Evolutionary conservation across 2,329 filamentous ascomycete species (phyloP), one percentile per base, ranked within the genome.

Genomic region (Penicillium sp.): DNA sequence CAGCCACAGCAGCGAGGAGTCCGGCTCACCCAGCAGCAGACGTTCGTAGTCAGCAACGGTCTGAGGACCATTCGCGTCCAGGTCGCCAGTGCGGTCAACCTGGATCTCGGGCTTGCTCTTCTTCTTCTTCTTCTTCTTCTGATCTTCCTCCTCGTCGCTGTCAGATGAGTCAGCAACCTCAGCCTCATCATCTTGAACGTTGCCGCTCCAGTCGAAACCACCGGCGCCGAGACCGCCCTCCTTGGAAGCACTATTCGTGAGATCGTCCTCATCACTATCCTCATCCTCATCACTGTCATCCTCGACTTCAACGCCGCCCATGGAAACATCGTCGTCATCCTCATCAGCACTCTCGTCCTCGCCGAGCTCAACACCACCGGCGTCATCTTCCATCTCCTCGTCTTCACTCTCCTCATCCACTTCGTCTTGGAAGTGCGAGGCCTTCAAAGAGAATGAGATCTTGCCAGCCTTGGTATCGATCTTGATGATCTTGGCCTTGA

Each of bases 1-100:
- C 55, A 97, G 91, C 95, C 95, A 99, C 31, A 98, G 84, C 61
- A 89, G 83, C 0, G 94, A 96, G n/a, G 91, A 94, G 78, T 98
- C 92, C 2, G 95, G 92, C 73, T 96, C 90, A 56, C 92, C 91
- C 22, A 99, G 86, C 43, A 99, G 85, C 24, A 97, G 87, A 66
- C 95, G 89, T 78, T 99, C 96, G 75, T 92, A 99, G 76, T 99
- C 96, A 62, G 90, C 91, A 16, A 91, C 85, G 1, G 91, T 94
- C 73, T 96, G 92, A 2, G 95, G 95, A 0, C 94, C 94, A 67
- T 93, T 87, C 49, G 85, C 87, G 73, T 97, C 92, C 11, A 99
- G 85, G 68, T 96, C 91, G n/a, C 90, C 95, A 4, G 94, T 99
- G 64, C 87, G 87, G 73, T 99, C 96, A 53, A 95, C 84, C 68